Percentiles rank a stretch among this genome's conserved stretches.
These are phyloP conservation scores for Aspergillus novoparasiticus DNA, from an alignment of 2,329 filamentous ascomycete species.

Conservation along the genomic window DNA sequence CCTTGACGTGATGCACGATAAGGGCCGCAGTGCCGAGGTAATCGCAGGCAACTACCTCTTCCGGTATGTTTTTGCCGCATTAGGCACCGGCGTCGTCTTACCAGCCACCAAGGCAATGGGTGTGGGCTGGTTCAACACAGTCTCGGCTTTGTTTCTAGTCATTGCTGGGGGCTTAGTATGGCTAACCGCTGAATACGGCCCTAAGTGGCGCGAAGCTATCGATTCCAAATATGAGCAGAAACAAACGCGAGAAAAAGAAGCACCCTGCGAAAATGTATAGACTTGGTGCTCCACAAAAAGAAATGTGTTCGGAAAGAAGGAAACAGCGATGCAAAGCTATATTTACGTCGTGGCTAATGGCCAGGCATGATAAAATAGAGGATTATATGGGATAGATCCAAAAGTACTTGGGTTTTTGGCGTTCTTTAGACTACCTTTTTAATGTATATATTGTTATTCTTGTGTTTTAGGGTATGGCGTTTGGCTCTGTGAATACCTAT, in stretches of 20 bases:
- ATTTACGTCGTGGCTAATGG: background rate
- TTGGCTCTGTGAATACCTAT: background rate
- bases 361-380: background rate
- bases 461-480: background rate
- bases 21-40: slow-evolving; percentile 67
- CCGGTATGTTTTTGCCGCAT: slow-evolving; percentile 73
- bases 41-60: slow-evolving; percentile 80
- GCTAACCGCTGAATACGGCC: slow-evolving; percentile 54
- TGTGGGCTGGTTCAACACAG: slow-evolving; percentile 79
- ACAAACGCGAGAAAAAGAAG: background rate
- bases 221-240: slow-evolving; percentile 50
- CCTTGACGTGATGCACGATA: slow-evolving; percentile 73
- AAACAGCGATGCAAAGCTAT: background rate
- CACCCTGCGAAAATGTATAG: slow-evolving; percentile 20
- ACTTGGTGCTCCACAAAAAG: background rate
- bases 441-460: background rate
- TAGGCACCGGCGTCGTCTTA: slow-evolving; percentile 70
- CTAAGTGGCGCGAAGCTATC: slow-evolving; percentile 56
- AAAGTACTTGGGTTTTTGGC: background rate
- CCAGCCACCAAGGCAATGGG: slow-evolving; percentile 75
- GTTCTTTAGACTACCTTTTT: background rate
- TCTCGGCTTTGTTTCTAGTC: slow-evolving; percentile 62
- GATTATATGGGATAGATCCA: background rate
- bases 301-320: background rate
- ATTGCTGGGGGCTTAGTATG: slow-evolving; percentile 49